Evolutionary conservation across 2,329 filamentous ascomycete species (phyloP).

Genomic region (Aspergillus hortae): DNA sequence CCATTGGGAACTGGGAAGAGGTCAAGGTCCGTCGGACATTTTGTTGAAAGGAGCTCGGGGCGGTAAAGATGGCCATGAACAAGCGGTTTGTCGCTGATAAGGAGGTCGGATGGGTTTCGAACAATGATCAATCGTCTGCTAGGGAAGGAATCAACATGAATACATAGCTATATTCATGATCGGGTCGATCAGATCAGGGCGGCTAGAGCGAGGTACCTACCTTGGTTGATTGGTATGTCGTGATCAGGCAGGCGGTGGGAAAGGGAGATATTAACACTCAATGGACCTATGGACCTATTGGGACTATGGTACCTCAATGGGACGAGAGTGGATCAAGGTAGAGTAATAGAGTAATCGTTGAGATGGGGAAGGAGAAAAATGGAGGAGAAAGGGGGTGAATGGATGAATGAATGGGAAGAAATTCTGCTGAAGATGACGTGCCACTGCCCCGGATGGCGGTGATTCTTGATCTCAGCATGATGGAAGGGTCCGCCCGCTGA

Average conservation of each 20-base stretch:
- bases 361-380: neutral
- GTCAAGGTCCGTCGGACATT: conserved; percentile 29
- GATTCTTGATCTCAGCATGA: neutral
- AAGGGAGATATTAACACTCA: neutral
- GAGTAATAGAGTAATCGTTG: neutral
- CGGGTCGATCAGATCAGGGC: too few relatives aligned
- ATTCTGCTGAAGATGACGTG: neutral
- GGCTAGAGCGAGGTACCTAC: too few relatives aligned
- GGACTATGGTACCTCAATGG: neutral
- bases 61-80: conserved; percentile 44
- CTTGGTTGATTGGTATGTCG: too few relatives aligned
- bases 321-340: neutral
- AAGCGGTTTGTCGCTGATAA: neutral
- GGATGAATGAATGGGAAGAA: neutral
- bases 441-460: neutral
- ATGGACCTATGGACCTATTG: neutral
- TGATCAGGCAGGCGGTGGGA: neutral
- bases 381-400: neutral
- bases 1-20: conserved; percentile 23
- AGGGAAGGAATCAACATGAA: too few relatives aligned
- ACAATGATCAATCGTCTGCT: too few relatives aligned
- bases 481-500: neutral
- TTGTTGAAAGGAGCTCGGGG: conserved; percentile 46
- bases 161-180: too few relatives aligned
- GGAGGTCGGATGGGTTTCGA: too few relatives aligned